Base-by-base conservation (phyloP, 106 monocot species). In the Dendrobium officinale region DNA sequence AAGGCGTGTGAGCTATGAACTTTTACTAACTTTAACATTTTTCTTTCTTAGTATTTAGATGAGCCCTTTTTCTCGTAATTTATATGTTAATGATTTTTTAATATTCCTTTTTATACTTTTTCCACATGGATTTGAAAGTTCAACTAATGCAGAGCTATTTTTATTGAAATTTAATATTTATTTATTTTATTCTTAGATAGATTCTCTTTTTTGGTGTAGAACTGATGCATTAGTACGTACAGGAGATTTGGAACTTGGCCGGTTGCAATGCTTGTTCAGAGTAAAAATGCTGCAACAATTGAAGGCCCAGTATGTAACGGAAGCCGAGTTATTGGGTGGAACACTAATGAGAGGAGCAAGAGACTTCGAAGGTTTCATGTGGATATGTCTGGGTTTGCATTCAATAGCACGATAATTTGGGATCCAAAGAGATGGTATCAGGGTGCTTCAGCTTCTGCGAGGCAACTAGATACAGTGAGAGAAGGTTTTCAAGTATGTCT, bases 321-420 rank as follows among this genome's bases (percentile, higher is more conserved):
- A 73, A 87, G 86, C 56, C 88, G 88, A 82, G 88, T 97, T 29
- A 85, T 92, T 79, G 97, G 97, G 13, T 97, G 94, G 92, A 90
- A 97, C 75, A 94, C 94, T 40, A 94, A 88, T 83, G 90, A 94
- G 72, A 92, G 88, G 78, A 92, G 92, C 44, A 94, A 88, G 81
- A 85, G 85, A 79, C 86, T 92, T 67, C 77, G 84, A 61, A 97
- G 97, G 72, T 97, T 97, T 92, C 97, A 97, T 88, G 90, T 94
- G 78, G 92, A 92, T 81, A 94, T 91, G 90, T 94, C 94, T 7
- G 97, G 97, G 40, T 97, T 97, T 86, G 97, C 97, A 80, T 97
- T 97, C 82, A 94, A 97, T 67, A 94, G 92, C 80, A 97, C 91
- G 42, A 92, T 97, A 66, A 87, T 97, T 59, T 97, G 97, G 97